These are phyloP conservation scores for Auricularia cornea DNA, from an alignment of 768 basidiomycete genomes.

Conservation along the genomic window DNA sequence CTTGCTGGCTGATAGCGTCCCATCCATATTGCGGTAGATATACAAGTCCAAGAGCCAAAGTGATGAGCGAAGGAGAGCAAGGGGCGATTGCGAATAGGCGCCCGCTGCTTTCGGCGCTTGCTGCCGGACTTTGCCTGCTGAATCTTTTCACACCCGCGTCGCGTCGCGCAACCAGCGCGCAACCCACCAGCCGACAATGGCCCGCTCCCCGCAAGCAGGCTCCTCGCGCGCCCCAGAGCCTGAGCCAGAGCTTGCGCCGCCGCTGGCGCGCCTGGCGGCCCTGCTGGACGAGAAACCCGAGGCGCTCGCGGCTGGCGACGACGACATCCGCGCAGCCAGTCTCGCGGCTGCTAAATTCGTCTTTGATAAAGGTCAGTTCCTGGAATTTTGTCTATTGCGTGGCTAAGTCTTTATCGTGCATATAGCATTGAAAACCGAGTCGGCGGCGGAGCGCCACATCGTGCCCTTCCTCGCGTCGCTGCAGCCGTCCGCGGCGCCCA, in stretches of 20 bases:
- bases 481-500: slow-evolving; percentile 57
- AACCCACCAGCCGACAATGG: too few species aligned
- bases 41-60: too few species aligned
- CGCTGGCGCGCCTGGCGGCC: slow-evolving; percentile 3
- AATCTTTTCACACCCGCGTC: too few species aligned
- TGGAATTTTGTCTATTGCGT: background rate
- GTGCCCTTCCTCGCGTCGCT: slow-evolving; percentile 58
- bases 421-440: slow-evolving; percentile 62
- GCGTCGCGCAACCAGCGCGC: too few species aligned
- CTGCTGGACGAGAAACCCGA: slow-evolving; percentile 49
- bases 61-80: too few species aligned
- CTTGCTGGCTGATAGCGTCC: background rate
- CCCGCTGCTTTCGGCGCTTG: too few species aligned
- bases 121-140: too few species aligned
- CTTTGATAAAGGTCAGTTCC: slow-evolving; percentile 61
- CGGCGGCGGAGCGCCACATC: slow-evolving; percentile 54
- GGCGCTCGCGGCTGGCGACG: slow-evolving; percentile 44
- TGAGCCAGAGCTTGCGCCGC: background rate
- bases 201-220: background rate
- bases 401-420: background rate
- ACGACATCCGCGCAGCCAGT: slow-evolving; percentile 47
- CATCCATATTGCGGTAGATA: too few species aligned
- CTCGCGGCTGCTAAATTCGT: slow-evolving; percentile 63
- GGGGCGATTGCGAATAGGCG: too few species aligned
- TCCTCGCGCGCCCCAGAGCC: background rate